phyloP scores from a whole-genome alignment of 345 rosid genomes.

The Citropsis articulata region DNA sequence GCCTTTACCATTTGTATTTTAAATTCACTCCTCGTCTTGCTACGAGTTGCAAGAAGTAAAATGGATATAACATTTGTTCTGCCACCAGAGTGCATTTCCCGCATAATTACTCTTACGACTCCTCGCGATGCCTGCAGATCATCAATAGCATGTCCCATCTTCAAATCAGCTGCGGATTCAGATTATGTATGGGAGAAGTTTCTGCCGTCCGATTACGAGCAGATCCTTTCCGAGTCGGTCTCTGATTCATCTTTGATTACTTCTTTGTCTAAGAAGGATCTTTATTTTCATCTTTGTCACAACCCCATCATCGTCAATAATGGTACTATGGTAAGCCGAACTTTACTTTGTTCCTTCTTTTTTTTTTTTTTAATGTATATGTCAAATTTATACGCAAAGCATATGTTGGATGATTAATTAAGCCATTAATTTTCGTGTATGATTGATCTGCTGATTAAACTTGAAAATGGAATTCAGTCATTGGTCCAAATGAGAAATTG shows the following conservation, averaged over 20 bases:
- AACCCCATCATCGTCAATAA: slow-evolving; percentile 24
- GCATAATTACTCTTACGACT: slow-evolving; percentile 3
- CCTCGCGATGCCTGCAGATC: slow-evolving; percentile 34
- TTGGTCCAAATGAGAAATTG: too few relatives aligned
- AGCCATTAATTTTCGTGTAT: too few relatives aligned
- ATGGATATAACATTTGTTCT: too few relatives aligned
- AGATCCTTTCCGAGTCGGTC: slow-evolving; percentile 16
- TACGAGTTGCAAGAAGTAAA: too few relatives aligned
- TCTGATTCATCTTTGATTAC: background rate
- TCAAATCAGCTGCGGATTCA: slow-evolving; percentile 31
- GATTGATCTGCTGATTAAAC: too few relatives aligned
- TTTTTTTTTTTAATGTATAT: too few relatives aligned
- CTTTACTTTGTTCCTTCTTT: background rate
- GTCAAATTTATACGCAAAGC: too few relatives aligned
- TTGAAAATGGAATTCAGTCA: too few relatives aligned
- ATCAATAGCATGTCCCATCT: slow-evolving; percentile 27
- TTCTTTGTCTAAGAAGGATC: slow-evolving; percentile 28
- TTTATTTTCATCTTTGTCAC: slow-evolving; percentile 26
- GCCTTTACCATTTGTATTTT: too few relatives aligned
- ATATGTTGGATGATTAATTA: too few relatives aligned
- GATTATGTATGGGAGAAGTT: slow-evolving; percentile 39
- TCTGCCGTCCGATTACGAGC: slow-evolving; percentile 32
- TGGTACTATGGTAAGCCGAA: slow-evolving; percentile 21
- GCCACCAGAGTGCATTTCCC: too few relatives aligned
- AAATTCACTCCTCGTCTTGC: too few relatives aligned